Evolutionary conservation across 140 eudicot genomes (phyloP), one percentile per base, ranked within the genome.

Genomic region (Erigeron philadelphicus): DNA sequence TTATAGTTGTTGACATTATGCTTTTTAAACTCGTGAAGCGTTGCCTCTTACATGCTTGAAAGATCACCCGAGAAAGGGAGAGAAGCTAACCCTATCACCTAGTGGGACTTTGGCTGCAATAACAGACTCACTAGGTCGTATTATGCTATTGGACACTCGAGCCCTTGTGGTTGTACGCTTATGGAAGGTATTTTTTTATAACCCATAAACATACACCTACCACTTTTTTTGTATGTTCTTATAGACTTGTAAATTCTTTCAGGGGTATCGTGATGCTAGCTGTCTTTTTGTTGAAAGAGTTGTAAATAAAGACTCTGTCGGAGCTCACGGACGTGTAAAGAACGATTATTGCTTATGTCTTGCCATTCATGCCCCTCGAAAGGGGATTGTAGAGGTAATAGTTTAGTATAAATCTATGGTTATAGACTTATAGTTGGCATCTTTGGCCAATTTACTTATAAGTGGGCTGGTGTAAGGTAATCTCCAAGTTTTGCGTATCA

Each of bases 261-360:
- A 93, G 98, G 98, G 98, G 62, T 93, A 93, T 75, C 96, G 98
- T 23, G 98, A 93, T 73, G 98, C 98, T 35, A 87, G 79, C 83
- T 93, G 98, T 76, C 86, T 93, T 59, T 93, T 93, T 73, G 85
- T 86, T 62, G 98, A 93, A 86, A 80, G 89, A 88, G 94, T 89
- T 42, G 96, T 81, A 13, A 84, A 82, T 69, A 93, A 83, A 78
- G 85, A 83, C 19, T 23, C 71, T 49, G 75, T 75, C 35, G 74
- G 85, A 55, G 62, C 79, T 66, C 63, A 35, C n/a, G 85, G 67
- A 64, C 74, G 61, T 41, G 74, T 73, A 69, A 93, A 93, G 80
- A 89, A 87, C 52, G 95, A 93, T 81, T 93, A 89, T 79, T 84
- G 90, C 79, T 79, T 93, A 61, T 93, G 98, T 70, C 85, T 93